Evolutionary conservation across 495 filamentous ascomycete genomes (phyloP).

Genomic region (Friedmanniomyces simplex): DNA sequence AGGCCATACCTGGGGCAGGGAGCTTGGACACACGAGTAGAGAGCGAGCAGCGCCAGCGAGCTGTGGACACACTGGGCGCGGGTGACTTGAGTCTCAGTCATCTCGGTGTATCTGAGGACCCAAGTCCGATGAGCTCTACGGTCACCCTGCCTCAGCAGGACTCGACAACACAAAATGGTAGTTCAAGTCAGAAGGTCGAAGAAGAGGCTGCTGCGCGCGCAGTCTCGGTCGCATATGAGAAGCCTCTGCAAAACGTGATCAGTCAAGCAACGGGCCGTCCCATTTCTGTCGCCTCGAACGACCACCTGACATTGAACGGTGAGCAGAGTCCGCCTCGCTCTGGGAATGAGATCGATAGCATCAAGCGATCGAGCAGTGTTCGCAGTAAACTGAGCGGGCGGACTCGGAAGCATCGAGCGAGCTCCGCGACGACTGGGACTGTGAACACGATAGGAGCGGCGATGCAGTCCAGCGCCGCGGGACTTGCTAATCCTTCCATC

Average conservation of each 20-base stretch:
- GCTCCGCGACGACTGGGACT: slow-evolving; percentile 67
- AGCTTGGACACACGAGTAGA: slow-evolving; percentile 18
- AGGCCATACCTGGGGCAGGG: slow-evolving; percentile 28
- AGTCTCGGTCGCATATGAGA: slow-evolving; percentile 52
- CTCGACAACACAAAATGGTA: slow-evolving; percentile 32
- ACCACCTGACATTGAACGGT: slow-evolving; percentile 21
- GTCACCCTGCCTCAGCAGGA: slow-evolving; percentile 34
- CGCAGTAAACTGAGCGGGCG: slow-evolving; percentile 59
- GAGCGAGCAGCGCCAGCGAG: slow-evolving; percentile 39
- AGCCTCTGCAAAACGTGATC: slow-evolving; percentile 24
- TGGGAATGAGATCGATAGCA: slow-evolving; percentile 57
- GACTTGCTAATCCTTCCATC: slow-evolving; percentile 52
- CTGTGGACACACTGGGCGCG: slow-evolving; percentile 80
- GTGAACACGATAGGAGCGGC: slow-evolving; percentile 52
- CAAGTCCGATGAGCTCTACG: slow-evolving; percentile 38
- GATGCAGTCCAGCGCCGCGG: slow-evolving; percentile 52
- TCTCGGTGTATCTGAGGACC: slow-evolving; percentile 55
- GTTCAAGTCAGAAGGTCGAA: slow-evolving; percentile 46
- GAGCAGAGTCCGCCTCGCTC: slow-evolving; percentile 45
- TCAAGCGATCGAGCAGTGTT: slow-evolving; percentile 69
- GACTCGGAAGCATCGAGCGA: slow-evolving; percentile 63
- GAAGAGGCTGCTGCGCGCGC: slow-evolving; percentile 48
- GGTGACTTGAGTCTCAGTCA: slow-evolving; percentile 83
- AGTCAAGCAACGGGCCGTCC: slow-evolving; percentile 18
- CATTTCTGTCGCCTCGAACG: slow-evolving; percentile 24